phyloP scores from a whole-genome alignment of 768 basidiomycete genomes.

The Lentinula raphanica region DNA sequence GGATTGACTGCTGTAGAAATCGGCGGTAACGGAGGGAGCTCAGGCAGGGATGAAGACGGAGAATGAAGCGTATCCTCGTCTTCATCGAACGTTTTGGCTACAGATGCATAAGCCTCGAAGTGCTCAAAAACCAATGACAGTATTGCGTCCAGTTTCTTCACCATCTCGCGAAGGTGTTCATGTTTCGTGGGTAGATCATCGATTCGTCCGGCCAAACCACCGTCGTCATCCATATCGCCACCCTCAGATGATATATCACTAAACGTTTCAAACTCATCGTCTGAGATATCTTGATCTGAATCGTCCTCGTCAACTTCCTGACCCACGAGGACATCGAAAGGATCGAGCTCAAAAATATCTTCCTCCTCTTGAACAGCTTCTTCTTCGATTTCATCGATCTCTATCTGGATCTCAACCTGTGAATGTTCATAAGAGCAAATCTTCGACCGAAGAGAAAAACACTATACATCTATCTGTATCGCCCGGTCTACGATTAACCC shows the following conservation, averaged over 20 bases:
- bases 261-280: conserved; percentile 47
- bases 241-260: conserved; percentile 77
- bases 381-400: conserved; percentile 84
- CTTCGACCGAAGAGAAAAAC: background rate
- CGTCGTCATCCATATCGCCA: conserved; percentile 41
- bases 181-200: conserved; percentile 50
- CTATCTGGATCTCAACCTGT: conserved; percentile 96
- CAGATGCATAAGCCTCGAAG: conserved; percentile 47
- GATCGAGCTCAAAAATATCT: conserved; percentile 70
- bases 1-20: conserved; percentile 14
- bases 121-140: conserved; percentile 82
- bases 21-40: conserved; percentile 28
- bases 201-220: conserved; percentile 18
- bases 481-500: conserved; percentile 89
- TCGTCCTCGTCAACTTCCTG: conserved; percentile 64
- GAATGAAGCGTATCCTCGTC: conserved; percentile 9
- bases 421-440: background rate
- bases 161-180: conserved; percentile 78
- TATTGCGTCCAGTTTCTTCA: conserved; percentile 86
- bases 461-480: conserved; percentile 83
- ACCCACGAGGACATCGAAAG: conserved; percentile 79
- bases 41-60: conserved; percentile 22
- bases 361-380: conserved; percentile 49
- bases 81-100: conserved; percentile 13
- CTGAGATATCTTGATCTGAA: conserved; percentile 41